Base-by-base conservation (phyloP, 208 protist genomes). In the Crithidia fasciculata region DNA sequence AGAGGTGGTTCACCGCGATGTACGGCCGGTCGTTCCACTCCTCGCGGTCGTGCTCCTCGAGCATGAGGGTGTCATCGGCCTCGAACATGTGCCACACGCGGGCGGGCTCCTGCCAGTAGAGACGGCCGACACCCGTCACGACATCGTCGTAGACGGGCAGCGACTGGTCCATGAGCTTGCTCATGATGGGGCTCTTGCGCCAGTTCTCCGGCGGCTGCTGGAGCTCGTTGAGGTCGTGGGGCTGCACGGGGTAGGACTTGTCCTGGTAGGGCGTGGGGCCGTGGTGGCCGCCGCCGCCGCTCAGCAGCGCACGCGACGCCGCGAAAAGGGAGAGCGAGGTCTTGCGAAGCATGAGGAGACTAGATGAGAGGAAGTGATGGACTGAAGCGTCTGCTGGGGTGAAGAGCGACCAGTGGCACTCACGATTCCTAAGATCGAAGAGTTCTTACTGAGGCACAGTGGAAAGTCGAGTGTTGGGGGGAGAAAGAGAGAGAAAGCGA, bases 11-110 rank as follows among this genome's bases (percentile, higher is more conserved):
- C 18, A 96, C 92, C 10, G 92, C 89, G 70, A 94, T 73, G 67
- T 96, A 96, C 41, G 92, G 92, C 55, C 83, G 78, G 54, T 96
- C 92, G 76, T 96, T 96, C 88, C 89, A 96, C 87, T 96, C 92
- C 74, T 96, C 92, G 63, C 87, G 89, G 72, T 96, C 92, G 76
- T 96, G 92, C 82, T 96, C 92, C 88, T 96, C 92, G 44, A 96
- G 81, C 82, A 94, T 92, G 69, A 96, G 85, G 57, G 89, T 93
- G 76, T 96, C 92, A 79, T 96, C 92, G 52, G 88, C 89, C 75
- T 95, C 89, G 68, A 95, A 93, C 47, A 92, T 71, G 82, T 96
- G 90, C 88, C 90, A 94, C 64, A 82, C 82, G 76, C 89, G 89
- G 49, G 92, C 92, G 19, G 92, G 92, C 83, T 96, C 89, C 80